Evolutionary conservation across 2,329 filamentous ascomycete species (phyloP), one percentile per base, ranked within the genome.

Genomic region (Gliomastix tumulicola): DNA sequence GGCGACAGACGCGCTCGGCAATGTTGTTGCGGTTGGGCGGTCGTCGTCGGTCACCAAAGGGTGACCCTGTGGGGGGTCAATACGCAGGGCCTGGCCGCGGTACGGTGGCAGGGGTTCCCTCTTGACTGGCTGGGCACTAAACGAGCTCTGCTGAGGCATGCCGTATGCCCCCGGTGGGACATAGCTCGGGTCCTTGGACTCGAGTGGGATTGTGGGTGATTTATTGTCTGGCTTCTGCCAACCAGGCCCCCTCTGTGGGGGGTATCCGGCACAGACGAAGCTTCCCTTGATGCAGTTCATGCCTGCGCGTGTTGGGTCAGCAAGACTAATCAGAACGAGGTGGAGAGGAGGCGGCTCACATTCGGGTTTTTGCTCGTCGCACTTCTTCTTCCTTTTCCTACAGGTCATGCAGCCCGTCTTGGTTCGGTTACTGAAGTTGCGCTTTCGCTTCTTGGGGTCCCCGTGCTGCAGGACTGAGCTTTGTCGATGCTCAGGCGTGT

Each of bases 341-440:
- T 19, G n/a, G 20, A 23, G 22, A 22, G 15, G 27, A 15, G 17
- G 37, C 9, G 12, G 69, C 84, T 71, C 70, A 94, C 92, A 97
- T 59, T 88, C 80, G 19, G 92, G 92, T 59, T 94, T 94, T 37
- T 76, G 76, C 66, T 97, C 92, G 55, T 97, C 90, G 55, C 92
- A 97, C 63, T 97, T 97, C 78, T 97, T 97, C 74, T 97, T 97
- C 41, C 90, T 76, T 55, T 79, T 78, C 41, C 90, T 76, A 57
- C 90, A 97, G 6, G 90, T 97, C 62, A 94, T 79, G 58, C 90
- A 97, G 21, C 89, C 88, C 9, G 89, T 96, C 65, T 97, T 97
- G 16, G 90, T 96, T 41, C 90, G 76, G 59, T 96, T 95, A 64
- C 88, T 94, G 53, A 96, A 97, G 53, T 87, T 86, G 27, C 82